Evolutionary conservation across 2,329 filamentous ascomycete species (phyloP), one percentile per base, ranked within the genome.

Genomic region (Botrytis porri): DNA sequence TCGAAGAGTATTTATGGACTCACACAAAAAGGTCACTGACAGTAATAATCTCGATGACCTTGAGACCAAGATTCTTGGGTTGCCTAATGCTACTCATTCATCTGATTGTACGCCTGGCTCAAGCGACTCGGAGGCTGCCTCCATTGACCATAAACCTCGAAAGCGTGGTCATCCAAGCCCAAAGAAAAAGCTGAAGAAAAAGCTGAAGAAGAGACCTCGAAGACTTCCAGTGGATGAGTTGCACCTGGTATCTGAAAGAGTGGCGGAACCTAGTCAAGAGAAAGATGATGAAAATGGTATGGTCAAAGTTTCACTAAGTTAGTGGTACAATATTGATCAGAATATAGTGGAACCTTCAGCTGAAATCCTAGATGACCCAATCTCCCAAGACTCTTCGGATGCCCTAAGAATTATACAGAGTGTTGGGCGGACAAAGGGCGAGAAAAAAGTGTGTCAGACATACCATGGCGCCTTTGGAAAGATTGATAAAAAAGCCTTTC

Each of bases 311-410:
- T 43, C 29, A 32, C 37, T 12, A 32, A 32, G 39, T 57, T 1
- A 37, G 39, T 57, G 25, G 22, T 32, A 57, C 12, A 9, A 43
- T 69, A 69, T n/a, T 69, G 37, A 69, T 57, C 2, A 57, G 48
- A 39, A 39, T 32, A 22, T 32, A 69, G 59, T 25, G 75, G 75
- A 71, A 22, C 32, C 70, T 37, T 70, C 73, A 35, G 37, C 37
- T 22, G 76, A 78, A 37, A 61, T 79, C 4, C 73, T 75, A 22
- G 69, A 77, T 60, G 78, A 80, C 60, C 76, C 76, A 20, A 77
- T 78, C n/a, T 77, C 75, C 14, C 76, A 77, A 61, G 22, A 66
- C n/a, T 63, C 72, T 18, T 57, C n/a, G 2, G 37, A 57, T 67
- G 65, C 65, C 9, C 35, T 57, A 18, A 37, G 57, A 32, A 12